Base-by-base conservation (phyloP, 2,329 filamentous ascomycete species). In the Fusarium domesticum region DNA sequence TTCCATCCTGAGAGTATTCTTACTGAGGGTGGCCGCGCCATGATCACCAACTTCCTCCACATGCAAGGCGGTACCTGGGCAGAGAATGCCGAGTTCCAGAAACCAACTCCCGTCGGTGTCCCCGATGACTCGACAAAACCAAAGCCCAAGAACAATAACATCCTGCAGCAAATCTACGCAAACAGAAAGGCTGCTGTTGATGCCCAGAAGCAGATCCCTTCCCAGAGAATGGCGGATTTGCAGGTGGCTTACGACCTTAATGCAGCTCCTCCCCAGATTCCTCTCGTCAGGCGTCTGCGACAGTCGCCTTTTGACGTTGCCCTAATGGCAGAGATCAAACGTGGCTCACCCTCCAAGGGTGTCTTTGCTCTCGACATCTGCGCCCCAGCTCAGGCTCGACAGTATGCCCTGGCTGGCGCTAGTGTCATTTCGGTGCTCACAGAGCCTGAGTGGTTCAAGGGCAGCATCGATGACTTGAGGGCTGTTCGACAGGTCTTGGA, bases 381-480 rank as follows among this genome's bases (percentile, higher is more conserved):
- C 58, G 93, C 93, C 8, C 90, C 93, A 18, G 83, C 85, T 5
- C 93, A 98, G 67, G 93, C 95, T 33, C 83, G 84, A 52, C 89
- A 86, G 56, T 98, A 98, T 66, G 93, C 95, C 8, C 78, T 93
- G 39, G 91, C 93, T 6, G 95, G 93, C 12, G 93, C 93, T 37
- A 97, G 92, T 64, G 89, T 95, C 31, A 98, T 98, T 55, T 97
- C 93, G 2, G 93, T 98, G n/a, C 78, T 98, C 36, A 98, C 93
- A 0, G 93, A 98, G 69, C 93, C 95, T 0, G 87, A 97, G 63
- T 98, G 93, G 93, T 98, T 98, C 76, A 97, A 96, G 71, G 93
- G 93, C 37, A 95, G 87, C 67, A 91, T 98, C 48, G 92, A 98
- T 46, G 93, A 98, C 64, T 72, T 98, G 42, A 82, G 87, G 48